Evolutionary conservation across 257 asterid species (phyloP).

Genomic region (Henckelia pumila): DNA sequence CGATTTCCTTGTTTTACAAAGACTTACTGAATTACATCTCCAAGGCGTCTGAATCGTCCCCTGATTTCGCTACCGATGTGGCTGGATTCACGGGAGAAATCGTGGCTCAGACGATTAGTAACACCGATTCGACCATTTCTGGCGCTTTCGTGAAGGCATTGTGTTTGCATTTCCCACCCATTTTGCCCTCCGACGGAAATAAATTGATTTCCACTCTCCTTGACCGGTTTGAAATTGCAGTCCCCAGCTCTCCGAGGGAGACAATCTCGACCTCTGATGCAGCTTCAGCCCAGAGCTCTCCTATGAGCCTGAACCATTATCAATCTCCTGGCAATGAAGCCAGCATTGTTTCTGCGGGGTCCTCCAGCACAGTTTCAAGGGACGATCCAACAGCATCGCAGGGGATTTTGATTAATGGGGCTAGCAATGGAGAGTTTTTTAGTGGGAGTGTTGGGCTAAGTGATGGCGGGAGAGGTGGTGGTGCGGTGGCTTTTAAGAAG

Average conservation of each 20-base stretch:
- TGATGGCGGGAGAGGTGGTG: conserved; percentile 43
- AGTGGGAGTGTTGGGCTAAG: conserved; percentile 36
- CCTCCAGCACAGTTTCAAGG: conserved; percentile 44
- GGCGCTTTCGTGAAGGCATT: conserved; percentile 61
- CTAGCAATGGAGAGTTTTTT: conserved; percentile 62
- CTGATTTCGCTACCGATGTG: conserved; percentile 66
- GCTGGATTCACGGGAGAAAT: conserved; percentile 78
- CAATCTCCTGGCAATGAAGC: conserved; percentile 46
- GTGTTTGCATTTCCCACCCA: conserved; percentile 70
- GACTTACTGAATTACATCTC: conserved; percentile 62
- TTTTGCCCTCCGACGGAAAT: conserved; percentile 63
- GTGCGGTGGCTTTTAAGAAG: conserved; percentile 41
- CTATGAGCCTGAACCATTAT: conserved; percentile 45
- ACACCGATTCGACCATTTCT: conserved; percentile 44
- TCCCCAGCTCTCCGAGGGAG: conserved; percentile 54
- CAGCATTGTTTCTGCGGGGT: conserved; percentile 38
- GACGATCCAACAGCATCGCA: conserved; percentile 39
- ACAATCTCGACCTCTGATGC: conserved; percentile 42
- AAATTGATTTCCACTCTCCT: conserved; percentile 57
- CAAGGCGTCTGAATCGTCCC: conserved; percentile 51
- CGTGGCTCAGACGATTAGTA: conserved; percentile 48
- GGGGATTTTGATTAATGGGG: conserved; percentile 41
- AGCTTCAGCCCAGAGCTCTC: conserved; percentile 54
- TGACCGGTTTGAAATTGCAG: conserved; percentile 57
- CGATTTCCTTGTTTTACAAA: conserved; percentile 56